Conservation (phyloP, 2,329 filamentous ascomycete genomes). For the Tolypocladium ovalisporum region DNA sequence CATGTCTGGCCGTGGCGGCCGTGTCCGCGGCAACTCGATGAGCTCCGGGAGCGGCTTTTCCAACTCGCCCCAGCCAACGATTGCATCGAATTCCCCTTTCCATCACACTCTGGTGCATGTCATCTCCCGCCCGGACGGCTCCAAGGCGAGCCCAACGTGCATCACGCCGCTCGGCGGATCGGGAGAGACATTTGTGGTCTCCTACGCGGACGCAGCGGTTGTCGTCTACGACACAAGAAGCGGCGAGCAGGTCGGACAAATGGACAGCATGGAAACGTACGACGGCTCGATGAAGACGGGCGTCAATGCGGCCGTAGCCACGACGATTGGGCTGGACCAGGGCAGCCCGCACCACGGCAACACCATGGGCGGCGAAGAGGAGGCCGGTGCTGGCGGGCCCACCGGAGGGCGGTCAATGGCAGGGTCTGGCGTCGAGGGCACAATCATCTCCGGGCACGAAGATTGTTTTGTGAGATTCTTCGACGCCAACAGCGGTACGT, state of each 20-base stretch:
- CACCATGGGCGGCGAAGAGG: conserved; percentile 60
- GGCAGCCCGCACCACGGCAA: conserved; percentile 40
- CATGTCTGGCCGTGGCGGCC: conserved; percentile 48
- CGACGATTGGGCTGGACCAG: conserved; percentile 72
- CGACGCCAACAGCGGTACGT: conserved; percentile 95
- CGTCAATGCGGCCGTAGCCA: conserved; percentile 86
- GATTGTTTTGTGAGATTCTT: conserved; percentile 95
- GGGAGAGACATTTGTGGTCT: conserved; percentile 85
- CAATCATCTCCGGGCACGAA: conserved; percentile 93
- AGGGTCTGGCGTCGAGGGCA: conserved; percentile 75
- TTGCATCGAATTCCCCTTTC: conserved; percentile 78
- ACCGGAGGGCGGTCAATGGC: conserved; percentile 58
- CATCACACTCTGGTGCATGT: conserved; percentile 80
- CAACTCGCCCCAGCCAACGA: conserved; percentile 78
- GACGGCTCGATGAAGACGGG: conserved; percentile 69
- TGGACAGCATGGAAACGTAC: conserved; percentile 92
- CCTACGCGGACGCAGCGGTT: conserved; percentile 82
- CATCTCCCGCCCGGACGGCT: conserved; percentile 58
- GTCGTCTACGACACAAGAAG: conserved; percentile 87
- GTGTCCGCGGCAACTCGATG: conserved; percentile 82
- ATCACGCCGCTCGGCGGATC: conserved; percentile 78
- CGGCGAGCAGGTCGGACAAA: conserved; percentile 81
- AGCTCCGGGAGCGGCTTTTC: conserved; percentile 90
- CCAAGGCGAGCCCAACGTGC: conserved; percentile 69
- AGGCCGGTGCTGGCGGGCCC: conserved; percentile 57